Evolutionary conservation across 73 alveolate species (phyloP).

Genomic region (Paramecium sonneborni): DNA sequence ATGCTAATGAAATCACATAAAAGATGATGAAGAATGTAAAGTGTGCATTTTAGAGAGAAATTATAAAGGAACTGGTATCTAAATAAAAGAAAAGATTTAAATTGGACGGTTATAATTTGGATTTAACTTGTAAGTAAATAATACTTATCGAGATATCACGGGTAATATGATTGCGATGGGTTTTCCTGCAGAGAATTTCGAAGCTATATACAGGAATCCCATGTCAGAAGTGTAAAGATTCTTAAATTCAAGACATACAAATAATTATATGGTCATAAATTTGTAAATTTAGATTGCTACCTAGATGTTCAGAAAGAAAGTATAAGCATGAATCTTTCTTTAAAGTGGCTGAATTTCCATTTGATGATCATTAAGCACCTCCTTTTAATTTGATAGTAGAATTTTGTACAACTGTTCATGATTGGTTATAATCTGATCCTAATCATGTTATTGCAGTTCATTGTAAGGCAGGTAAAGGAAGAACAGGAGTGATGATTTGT

Average conservation of each 20-base stretch:
- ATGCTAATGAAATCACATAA: background rate
- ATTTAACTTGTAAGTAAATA: constrained; percentile 72
- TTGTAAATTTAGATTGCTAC: constrained; percentile 51
- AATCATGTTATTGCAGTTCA: constrained; percentile 92
- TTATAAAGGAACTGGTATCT: constrained; percentile 64
- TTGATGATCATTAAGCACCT: constrained; percentile 68
- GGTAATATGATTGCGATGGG: constrained; percentile 90
- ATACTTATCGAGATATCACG: constrained; percentile 68
- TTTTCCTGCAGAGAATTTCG: constrained; percentile 83
- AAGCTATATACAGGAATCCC: constrained; percentile 83
- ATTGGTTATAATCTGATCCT: constrained; percentile 53
- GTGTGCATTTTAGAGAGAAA: background rate
- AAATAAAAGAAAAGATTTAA: constrained; percentile 68
- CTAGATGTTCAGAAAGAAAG: constrained; percentile 81
- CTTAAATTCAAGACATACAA: constrained; percentile 81
- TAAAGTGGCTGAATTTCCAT: constrained; percentile 56
- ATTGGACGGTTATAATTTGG: constrained; percentile 80
- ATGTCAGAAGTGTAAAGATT: constrained; percentile 76
- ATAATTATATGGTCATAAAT: constrained; percentile 80
- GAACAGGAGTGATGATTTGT: constrained; percentile 96
- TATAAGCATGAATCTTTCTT: background rate
- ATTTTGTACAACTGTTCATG: constrained; percentile 28
- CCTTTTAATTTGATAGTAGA: constrained; percentile 44
- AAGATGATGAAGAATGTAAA: background rate
- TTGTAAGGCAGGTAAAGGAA: constrained; percentile 98